Evolutionary conservation across 179 eudicot genomes (phyloP).

Genomic region (Beta lomatogona): DNA sequence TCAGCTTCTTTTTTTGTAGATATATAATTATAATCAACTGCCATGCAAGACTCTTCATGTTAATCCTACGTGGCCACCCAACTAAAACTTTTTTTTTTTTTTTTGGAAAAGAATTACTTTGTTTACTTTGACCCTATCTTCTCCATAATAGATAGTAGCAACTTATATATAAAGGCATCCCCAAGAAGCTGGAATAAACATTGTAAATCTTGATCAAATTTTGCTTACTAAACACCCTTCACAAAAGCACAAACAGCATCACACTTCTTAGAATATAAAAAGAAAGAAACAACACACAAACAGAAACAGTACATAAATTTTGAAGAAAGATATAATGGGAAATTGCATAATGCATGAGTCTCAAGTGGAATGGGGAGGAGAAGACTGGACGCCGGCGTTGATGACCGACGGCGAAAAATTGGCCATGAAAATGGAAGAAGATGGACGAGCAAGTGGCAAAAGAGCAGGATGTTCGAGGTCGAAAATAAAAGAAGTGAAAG

Average conservation of each 20-base stretch:
- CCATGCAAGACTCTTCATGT: background rate
- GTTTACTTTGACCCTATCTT: slow-evolving; percentile 7
- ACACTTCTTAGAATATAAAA: too few relatives aligned
- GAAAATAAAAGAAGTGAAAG: slow-evolving; percentile 42
- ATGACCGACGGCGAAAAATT: background rate
- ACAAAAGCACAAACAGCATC: background rate
- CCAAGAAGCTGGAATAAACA: background rate
- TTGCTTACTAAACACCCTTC: background rate
- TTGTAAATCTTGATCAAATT: background rate
- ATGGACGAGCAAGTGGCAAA: background rate
- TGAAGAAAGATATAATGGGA: slow-evolving; percentile 42
- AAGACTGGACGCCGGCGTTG: slow-evolving; percentile 42
- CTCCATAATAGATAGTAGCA: background rate
- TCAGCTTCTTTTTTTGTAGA: background rate
- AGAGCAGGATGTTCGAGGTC: background rate
- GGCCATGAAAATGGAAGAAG: slow-evolving; percentile 12
- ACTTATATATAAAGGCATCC: background rate
- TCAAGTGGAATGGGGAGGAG: slow-evolving; percentile 48
- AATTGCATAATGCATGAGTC: slow-evolving; percentile 49
- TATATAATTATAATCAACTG: background rate
- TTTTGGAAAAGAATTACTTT: background rate
- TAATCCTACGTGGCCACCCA: background rate
- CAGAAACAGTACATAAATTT: too few relatives aligned
- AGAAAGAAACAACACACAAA: too few relatives aligned
- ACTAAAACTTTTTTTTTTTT: background rate